Conservation (phyloP, 2,329 filamentous ascomycete species). For the Aspergillus chevalieri region DNA sequence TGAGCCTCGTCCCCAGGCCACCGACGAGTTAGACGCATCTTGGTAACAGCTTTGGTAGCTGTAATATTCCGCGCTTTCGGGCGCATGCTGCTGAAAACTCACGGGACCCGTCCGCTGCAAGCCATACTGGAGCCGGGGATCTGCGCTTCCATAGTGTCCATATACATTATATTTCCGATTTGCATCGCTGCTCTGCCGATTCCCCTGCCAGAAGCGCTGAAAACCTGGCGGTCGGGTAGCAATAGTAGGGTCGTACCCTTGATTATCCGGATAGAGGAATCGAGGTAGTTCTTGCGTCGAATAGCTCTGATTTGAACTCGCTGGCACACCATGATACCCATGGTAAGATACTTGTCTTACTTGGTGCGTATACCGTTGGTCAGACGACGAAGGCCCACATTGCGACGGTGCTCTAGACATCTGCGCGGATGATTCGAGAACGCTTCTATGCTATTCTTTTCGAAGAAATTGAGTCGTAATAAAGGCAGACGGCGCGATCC, state of each 20-base stretch:
- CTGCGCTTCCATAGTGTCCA: slow-evolving; percentile 15
- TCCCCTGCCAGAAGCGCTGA: slow-evolving; percentile 12
- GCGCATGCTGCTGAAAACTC: slow-evolving; percentile 9
- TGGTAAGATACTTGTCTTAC: slow-evolving; percentile 8
- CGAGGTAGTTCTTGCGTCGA: slow-evolving; percentile 19
- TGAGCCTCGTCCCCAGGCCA: slow-evolving; percentile 17
- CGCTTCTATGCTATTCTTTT: neutral
- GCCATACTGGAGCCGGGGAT: slow-evolving; percentile 11
- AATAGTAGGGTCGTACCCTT: slow-evolving; percentile 14
- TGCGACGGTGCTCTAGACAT: slow-evolving; percentile 27
- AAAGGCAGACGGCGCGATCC: neutral
- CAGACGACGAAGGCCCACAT: slow-evolving; percentile 20
- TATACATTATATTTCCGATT: slow-evolving; percentile 20
- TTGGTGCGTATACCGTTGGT: slow-evolving; percentile 15
- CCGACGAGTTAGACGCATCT: slow-evolving; percentile 14
- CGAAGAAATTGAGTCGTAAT: neutral
- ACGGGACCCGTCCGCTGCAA: slow-evolving; percentile 14
- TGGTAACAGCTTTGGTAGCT: slow-evolving; percentile 13
- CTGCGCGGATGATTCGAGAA: slow-evolving; percentile 11
- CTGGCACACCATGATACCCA: slow-evolving; percentile 9
- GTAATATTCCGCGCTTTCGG: slow-evolving; percentile 10
- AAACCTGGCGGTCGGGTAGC: slow-evolving; percentile 8
- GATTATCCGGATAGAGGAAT: slow-evolving; percentile 13
- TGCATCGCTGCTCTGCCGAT: slow-evolving; percentile 9
- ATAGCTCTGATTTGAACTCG: slow-evolving; percentile 13